Percentiles rank a stretch among this genome's conserved stretches.
Evolutionary conservation across 2,329 filamentous ascomycete genomes (phyloP).

Genomic region (Fusarium subglutinans): DNA sequence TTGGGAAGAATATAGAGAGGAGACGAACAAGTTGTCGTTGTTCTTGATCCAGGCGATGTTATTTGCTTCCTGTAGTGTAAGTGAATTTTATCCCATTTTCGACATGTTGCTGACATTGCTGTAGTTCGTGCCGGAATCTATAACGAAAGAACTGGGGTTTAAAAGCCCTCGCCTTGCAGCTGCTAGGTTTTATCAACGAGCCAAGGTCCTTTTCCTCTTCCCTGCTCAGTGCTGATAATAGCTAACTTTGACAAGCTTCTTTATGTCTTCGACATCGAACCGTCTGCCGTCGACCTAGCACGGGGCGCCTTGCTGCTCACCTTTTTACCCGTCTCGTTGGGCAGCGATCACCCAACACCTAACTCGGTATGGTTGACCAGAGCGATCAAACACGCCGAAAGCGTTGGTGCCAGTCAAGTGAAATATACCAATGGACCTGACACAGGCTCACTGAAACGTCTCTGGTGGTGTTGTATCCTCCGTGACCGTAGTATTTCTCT

Average conservation of each 20-base stretch:
- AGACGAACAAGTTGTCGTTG: background rate
- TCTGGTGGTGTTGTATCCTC: background rate
- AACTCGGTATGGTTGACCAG: background rate
- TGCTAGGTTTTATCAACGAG: background rate
- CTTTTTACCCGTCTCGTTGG: background rate
- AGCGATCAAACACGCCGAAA: background rate
- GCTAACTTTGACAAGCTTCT: background rate
- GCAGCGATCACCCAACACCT: background rate
- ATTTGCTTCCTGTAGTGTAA: background rate
- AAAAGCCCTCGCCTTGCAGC: background rate
- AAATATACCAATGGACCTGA: background rate
- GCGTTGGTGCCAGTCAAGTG: background rate
- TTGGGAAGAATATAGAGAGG: background rate
- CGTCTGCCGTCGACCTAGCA: background rate
- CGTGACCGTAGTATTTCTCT: background rate
- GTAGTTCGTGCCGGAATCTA: background rate
- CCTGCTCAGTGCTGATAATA: accelerated
- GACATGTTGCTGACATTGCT: background rate
- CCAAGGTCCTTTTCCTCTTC: background rate
- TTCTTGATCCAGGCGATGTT: background rate
- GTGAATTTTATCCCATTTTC: background rate
- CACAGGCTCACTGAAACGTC: background rate
- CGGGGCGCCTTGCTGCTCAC: background rate
- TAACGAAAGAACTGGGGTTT: background rate
- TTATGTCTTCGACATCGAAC: background rate